Evolutionary conservation across 345 rosid species (phyloP), one percentile per base, ranked within the genome.

Genomic region (Hibiscus trionum): DNA sequence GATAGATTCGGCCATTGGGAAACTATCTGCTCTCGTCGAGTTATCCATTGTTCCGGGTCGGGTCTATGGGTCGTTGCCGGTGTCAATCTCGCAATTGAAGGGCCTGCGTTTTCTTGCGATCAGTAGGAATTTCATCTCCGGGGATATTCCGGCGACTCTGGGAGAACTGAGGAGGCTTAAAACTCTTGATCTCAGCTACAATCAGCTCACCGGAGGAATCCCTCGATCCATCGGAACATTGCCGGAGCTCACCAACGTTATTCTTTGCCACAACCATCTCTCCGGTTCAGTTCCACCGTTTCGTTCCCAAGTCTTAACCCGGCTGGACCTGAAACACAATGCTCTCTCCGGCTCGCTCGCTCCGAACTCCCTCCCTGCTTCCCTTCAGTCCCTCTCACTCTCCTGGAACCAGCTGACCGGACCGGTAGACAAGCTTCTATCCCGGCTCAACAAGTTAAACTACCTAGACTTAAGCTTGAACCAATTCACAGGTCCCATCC

Each of bases 131-230:
- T 95, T 73, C 71, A 39, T 90, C 80, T 80, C 95, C 66, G 97
- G 97, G 26, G 58, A 19, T 27, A 85, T 95, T n/a, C 97, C 99
- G 64, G 78, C 86, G 14, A 73, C 76, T 60, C 82, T 95, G 7
- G 92, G 96, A 50, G 82, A 86, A 78, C 78, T 94, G 44, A 83
- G 84, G 3, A 77, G 81, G 46, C 86, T 95, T 57, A 80, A 65
- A 77, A 91, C 97, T 8, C 91, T 91, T 42, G 99, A 90, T 81
- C 88, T 95, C 83, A 90, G 99, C 77, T 90, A 86, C 82, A 95
- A 95, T 60, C 91, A 84, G 81, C 84, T 95, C 77, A 79, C 82
- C 69, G 97, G 97, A 16, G 71, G 59, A 24, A 81, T 95, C 52
- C 97, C 97, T 46, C 71, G 44, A 5, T 80, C 93, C 1, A 60